These are phyloP conservation scores for Filobasidium floriforme DNA, from an alignment of 768 basidiomycete species.

Conservation along the genomic window DNA sequence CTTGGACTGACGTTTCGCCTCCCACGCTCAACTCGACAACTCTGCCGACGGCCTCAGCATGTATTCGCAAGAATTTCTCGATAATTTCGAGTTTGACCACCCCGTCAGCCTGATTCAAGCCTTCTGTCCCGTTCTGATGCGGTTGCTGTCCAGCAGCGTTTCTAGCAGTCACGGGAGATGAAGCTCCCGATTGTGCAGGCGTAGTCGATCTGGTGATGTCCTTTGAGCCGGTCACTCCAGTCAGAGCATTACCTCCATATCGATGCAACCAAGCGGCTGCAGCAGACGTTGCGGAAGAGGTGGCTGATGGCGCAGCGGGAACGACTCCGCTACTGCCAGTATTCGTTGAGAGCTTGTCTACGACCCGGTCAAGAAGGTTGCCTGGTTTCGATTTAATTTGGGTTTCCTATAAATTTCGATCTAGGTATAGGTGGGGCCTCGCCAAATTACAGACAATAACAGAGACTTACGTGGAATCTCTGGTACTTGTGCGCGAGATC, in stretches of 20 bases:
- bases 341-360: conserved; percentile 71
- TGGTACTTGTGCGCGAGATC: conserved; percentile 65
- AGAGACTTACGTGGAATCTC: conserved; percentile 70
- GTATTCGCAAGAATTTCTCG: conserved; percentile 92
- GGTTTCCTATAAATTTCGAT: conserved; percentile 42
- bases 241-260: conserved; percentile 46
- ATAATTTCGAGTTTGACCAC: conserved; percentile 64
- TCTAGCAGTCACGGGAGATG: neutral
- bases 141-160: neutral
- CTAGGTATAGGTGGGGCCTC: conserved; percentile 50
- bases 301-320: conserved; percentile 29
- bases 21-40: conserved; percentile 78
- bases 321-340: conserved; percentile 49
- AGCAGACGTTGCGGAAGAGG: conserved; percentile 48
- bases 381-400: conserved; percentile 54
- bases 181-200: conserved; percentile 12
- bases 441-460: conserved; percentile 25
- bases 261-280: conserved; percentile 75
- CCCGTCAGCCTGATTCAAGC: conserved; percentile 65
- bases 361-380: conserved; percentile 78
- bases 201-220: neutral
- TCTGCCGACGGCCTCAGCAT: conserved; percentile 90
- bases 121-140: neutral
- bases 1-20: conserved; percentile 68
- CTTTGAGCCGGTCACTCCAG: conserved; percentile 9